Evolutionary conservation across 805 yeast species (phyloP).

Genomic region (Monosporozyma yasuniensis): DNA sequence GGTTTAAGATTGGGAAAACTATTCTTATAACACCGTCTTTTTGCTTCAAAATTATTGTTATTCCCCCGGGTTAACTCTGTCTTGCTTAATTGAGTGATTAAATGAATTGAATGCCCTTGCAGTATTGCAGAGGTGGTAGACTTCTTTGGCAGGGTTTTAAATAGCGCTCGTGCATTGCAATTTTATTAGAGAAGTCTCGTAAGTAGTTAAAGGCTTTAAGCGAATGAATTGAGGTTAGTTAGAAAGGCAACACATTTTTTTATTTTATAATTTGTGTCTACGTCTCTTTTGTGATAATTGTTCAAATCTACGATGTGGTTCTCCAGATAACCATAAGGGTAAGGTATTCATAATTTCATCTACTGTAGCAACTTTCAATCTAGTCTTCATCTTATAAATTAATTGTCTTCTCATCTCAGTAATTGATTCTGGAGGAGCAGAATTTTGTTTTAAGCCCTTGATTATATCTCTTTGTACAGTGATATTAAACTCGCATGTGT

Average conservation of each 20-base stretch:
- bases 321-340: conserved; percentile 23
- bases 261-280: conserved; percentile 8
- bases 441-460: conserved; percentile 31
- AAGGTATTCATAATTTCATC: conserved; percentile 16
- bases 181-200: no score
- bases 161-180: no score
- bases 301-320: conserved; percentile 17
- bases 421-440: conserved; percentile 32
- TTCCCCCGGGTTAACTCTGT: no score
- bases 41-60: no score
- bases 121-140: no score
- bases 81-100: no score
- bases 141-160: no score
- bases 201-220: no score
- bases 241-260: no score
- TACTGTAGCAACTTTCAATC: conserved; percentile 12
- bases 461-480: conserved; percentile 5
- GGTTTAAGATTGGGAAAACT: no score
- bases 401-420: conserved; percentile 34
- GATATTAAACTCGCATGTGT: background rate
- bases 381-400: background rate
- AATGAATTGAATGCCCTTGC: no score
- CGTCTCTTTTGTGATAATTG: conserved; percentile 11
- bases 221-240: background rate
- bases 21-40: no score